Evolutionary conservation across 1,284 basidiomycete species (phyloP).

Genomic region (Malassezia caprae): DNA sequence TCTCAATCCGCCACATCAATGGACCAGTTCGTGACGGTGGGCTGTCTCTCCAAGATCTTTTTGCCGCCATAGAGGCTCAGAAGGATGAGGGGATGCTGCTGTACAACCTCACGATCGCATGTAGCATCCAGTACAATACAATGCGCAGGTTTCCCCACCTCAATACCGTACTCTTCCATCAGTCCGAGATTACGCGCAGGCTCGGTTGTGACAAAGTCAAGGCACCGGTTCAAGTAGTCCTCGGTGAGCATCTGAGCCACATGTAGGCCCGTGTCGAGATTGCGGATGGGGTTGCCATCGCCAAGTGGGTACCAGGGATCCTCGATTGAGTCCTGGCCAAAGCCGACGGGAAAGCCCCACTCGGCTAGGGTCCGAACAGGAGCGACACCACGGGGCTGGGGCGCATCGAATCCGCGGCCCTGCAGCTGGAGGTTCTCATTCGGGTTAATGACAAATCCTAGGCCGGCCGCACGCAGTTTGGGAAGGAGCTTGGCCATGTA

Average conservation of each 20-base stretch:
- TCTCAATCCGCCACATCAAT: background rate
- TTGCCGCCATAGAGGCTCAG: background rate
- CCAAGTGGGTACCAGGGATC: slow-evolving; percentile 3
- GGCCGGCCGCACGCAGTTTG: background rate
- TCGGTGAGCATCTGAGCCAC: slow-evolving; percentile 1
- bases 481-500: slow-evolving; percentile 1
- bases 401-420: background rate
- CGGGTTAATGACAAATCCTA: background rate
- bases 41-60: background rate
- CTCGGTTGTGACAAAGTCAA: background rate
- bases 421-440: slow-evolving; percentile 5
- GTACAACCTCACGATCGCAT: background rate
- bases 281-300: background rate
- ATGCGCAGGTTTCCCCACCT: background rate
- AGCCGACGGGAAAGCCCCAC: background rate
- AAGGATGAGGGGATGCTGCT: background rate
- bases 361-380: background rate
- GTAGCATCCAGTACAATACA: background rate
- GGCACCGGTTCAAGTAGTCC: background rate
- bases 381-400: background rate
- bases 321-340: slow-evolving; percentile 5
- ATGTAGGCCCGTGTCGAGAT: slow-evolving; percentile 1
- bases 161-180: background rate
- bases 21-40: background rate
- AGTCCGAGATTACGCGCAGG: background rate